Conservation (phyloP, 805 yeast species). For the Candida maesae region DNA sequence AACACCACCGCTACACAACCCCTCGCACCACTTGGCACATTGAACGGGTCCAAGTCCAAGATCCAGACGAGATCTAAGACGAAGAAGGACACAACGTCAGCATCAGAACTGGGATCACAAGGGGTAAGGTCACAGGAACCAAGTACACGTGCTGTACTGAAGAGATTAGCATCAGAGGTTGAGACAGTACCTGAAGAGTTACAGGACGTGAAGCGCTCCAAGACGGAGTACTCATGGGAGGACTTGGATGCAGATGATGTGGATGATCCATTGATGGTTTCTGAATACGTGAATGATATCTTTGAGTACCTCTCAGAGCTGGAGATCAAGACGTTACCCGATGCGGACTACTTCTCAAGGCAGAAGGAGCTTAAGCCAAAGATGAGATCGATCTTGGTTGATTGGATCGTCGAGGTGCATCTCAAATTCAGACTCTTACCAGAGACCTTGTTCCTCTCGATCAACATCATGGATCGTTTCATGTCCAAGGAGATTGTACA, state of each 20-base stretch:
- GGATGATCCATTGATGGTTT: slow-evolving; percentile 82
- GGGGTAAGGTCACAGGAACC: slow-evolving; percentile 25
- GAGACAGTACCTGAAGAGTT: slow-evolving; percentile 29
- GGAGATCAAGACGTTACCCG: slow-evolving; percentile 68
- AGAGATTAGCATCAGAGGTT: slow-evolving; percentile 54
- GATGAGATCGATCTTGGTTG: slow-evolving; percentile 84
- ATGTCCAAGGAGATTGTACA: slow-evolving; percentile 71
- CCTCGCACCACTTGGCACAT: slow-evolving; percentile 1
- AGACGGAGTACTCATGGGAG: slow-evolving; percentile 25
- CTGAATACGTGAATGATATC: slow-evolving; percentile 85
- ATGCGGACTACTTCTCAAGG: slow-evolving; percentile 59
- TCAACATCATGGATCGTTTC: slow-evolving; percentile 84
- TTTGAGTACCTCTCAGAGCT: slow-evolving; percentile 68
- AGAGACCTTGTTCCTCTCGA: slow-evolving; percentile 79
- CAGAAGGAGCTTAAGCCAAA: slow-evolving; percentile 70
- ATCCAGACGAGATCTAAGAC: slow-evolving; percentile 6
- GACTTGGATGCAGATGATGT: slow-evolving; percentile 67
- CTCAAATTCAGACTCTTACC: slow-evolving; percentile 77
- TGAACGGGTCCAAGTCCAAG: slow-evolving; percentile 3
- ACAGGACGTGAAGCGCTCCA: slow-evolving; percentile 16
- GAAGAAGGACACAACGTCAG: no score
- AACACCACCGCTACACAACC: slow-evolving; percentile 23
- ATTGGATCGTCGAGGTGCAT: slow-evolving; percentile 92
- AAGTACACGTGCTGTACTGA: slow-evolving; percentile 24
- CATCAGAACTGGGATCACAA: no score